phyloP scores from a whole-genome alignment of 495 filamentous ascomycete genomes.

The Aspergillus haitiensis region DNA sequence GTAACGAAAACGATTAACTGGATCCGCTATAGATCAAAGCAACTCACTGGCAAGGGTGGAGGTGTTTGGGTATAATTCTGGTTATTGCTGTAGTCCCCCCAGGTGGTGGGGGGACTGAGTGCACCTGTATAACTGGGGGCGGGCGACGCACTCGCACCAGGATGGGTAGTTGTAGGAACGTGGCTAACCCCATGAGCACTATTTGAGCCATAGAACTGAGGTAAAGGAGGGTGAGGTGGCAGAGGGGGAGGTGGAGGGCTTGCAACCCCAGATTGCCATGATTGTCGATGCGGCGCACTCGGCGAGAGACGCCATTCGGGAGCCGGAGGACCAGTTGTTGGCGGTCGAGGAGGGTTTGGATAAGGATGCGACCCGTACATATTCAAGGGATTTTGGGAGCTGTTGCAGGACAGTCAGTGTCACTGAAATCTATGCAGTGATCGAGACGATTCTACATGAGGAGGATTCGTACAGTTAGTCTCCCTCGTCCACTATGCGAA shows the following conservation, averaged over 20 bases:
- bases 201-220: constrained; percentile 40
- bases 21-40: background rate
- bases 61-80: constrained; percentile 35
- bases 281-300: constrained; percentile 21
- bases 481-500: too few relatives aligned
- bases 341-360: constrained; percentile 21
- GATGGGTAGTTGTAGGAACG: constrained; percentile 17
- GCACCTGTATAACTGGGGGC: constrained; percentile 22
- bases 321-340: constrained; percentile 31
- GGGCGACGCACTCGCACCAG: constrained; percentile 27
- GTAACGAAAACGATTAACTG: background rate
- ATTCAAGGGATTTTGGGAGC: constrained; percentile 1
- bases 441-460: background rate
- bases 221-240: constrained; percentile 18
- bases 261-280: constrained; percentile 14
- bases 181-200: constrained; percentile 41
- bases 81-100: constrained; percentile 47
- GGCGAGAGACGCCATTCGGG: constrained; percentile 47
- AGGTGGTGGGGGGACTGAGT: constrained; percentile 34
- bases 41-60: constrained; percentile 51
- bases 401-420: constrained; percentile 12
- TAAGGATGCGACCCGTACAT: constrained; percentile 36
- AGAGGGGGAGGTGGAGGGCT: constrained; percentile 15
- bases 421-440: background rate
- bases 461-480: background rate